Evolutionary conservation across 306 rosid genomes (phyloP).

Genomic region (Trifolium repens): DNA sequence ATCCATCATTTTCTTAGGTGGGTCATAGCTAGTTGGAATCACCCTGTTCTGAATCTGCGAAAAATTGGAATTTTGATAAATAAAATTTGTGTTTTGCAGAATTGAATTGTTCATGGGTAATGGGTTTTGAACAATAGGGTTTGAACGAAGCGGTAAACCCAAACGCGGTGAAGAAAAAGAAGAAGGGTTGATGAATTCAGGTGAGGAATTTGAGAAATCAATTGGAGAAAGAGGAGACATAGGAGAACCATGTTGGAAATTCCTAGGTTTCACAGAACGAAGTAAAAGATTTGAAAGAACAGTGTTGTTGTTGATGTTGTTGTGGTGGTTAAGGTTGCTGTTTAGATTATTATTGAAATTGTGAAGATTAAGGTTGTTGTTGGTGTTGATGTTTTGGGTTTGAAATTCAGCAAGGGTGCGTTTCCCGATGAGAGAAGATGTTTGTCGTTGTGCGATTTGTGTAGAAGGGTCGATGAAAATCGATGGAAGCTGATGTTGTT

Average conservation of each 20-base stretch:
- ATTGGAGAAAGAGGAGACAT: conserved; percentile 48
- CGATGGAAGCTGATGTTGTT: conserved; percentile 53
- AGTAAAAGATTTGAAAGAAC: conserved; percentile 45
- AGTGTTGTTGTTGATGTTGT: conserved; percentile 5
- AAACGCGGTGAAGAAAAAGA: conserved; percentile 45
- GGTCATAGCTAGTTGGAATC: conserved; percentile 33
- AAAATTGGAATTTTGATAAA: conserved; percentile 24
- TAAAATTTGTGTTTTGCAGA: background rate
- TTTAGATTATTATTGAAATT: conserved; percentile 52
- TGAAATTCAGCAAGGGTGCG: conserved; percentile 80
- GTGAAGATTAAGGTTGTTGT: conserved; percentile 40
- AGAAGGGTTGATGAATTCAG: conserved; percentile 23
- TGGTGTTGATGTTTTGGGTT: conserved; percentile 39
- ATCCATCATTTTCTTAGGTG: conserved; percentile 64
- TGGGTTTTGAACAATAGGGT: conserved; percentile 16
- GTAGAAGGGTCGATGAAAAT: conserved; percentile 35
- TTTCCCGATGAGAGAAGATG: conserved; percentile 52
- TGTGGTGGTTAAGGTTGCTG: conserved; percentile 11
- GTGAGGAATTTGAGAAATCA: conserved; percentile 43
- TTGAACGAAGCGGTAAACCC: conserved; percentile 52
- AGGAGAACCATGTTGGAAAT: conserved; percentile 52
- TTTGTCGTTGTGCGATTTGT: conserved; percentile 62
- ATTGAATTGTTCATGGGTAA: conserved; percentile 11
- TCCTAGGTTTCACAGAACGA: conserved; percentile 75
- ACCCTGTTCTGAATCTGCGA: conserved; percentile 44